phyloP scores from a whole-genome alignment of 768 basidiomycete genomes.

The Agaricus sinodeliciosus region DNA sequence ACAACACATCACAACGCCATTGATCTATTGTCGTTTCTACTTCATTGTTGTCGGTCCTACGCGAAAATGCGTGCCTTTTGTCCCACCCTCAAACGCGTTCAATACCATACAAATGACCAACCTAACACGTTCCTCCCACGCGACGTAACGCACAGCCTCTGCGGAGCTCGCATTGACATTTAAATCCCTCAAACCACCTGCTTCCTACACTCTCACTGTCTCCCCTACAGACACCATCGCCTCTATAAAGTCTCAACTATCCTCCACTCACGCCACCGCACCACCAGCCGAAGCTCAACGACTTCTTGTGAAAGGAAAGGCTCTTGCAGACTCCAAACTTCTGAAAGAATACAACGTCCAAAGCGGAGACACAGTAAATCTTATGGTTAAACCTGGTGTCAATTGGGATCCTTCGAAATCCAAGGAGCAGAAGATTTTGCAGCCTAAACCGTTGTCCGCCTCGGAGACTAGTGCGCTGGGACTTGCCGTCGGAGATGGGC shows the following conservation, averaged over 20 bases:
- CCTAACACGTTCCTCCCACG: not conserved
- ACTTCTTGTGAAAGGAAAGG: constrained; percentile 91
- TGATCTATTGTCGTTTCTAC: no score
- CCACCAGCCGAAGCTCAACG: constrained; percentile 80
- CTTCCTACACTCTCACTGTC: constrained; percentile 64
- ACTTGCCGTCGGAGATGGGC: constrained; percentile 18
- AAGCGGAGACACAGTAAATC: constrained; percentile 75
- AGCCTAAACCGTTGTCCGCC: constrained; percentile 11
- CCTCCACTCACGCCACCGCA: constrained; percentile 49
- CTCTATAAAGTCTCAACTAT: constrained; percentile 72
- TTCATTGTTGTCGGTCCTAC: not conserved
- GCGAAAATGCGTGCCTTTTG: not conserved
- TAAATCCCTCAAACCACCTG: constrained; percentile 88
- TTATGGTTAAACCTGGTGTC: constrained; percentile 78
- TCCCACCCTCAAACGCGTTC: not conserved
- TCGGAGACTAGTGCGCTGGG: constrained; percentile 12
- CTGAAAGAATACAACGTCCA: constrained; percentile 85
- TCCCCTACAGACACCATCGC: constrained; percentile 80
- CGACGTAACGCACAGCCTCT: constrained; percentile 15
- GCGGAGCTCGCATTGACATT: constrained; percentile 66
- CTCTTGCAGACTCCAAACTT: constrained; percentile 81
- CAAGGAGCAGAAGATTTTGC: constrained; percentile 16
- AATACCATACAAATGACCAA: not conserved
- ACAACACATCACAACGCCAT: no score
- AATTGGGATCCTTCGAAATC: constrained; percentile 52